A percentile compares a stretch with the other conserved stretches of the same genome.
phyloP scores from a whole-genome alignment of 305 asterid species.

The Fraxinus dipetala region DNA sequence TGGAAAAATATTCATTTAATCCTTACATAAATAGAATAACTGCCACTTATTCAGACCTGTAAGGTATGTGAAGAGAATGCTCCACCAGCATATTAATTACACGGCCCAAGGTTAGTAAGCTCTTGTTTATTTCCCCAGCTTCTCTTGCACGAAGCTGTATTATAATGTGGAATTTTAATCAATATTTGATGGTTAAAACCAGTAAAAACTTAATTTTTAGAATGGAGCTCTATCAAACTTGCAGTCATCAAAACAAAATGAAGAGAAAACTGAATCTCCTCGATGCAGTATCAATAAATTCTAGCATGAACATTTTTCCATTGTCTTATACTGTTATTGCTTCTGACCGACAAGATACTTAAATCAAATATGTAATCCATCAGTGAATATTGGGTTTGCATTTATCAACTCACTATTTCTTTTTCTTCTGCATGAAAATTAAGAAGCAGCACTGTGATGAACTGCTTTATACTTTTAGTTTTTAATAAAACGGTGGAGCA shows the following conservation, averaged over 20 bases:
- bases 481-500: not conserved
- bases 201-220: not conserved
- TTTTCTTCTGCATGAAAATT: not conserved
- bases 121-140: constrained; percentile 89
- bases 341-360: not conserved
- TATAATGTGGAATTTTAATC: constrained; percentile 2
- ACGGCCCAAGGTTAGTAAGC: constrained; percentile 79
- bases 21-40: not conserved
- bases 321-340: not conserved
- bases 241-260: not conserved
- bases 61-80: constrained; percentile 76
- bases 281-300: not conserved
- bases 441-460: not conserved
- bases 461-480: not conserved
- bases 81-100: constrained; percentile 80
- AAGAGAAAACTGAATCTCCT: not conserved
- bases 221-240: not conserved
- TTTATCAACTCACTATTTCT: not conserved
- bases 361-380: not conserved
- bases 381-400: not conserved
- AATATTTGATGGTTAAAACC: constrained; percentile 5
- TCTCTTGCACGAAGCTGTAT: constrained; percentile 86
- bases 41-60: constrained; percentile 50
- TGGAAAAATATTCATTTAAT: constrained; percentile 9
- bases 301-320: not conserved